Percentiles rank a stretch among this genome's conserved stretches.
Evolutionary conservation across 306 rosid species (phyloP).

Genomic region (Medicago truncatula): MtrunA17r5.0-ANR NC_053044.1:6266501-6267000

Average conservation of each 20-base stretch:
- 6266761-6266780: background rate
- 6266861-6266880: background rate
- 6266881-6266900: conserved; percentile 24
- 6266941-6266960: conserved; percentile 13
- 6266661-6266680: too few relatives aligned
- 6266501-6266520: conserved; percentile 8
- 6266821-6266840: background rate
- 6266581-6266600: conserved; percentile 4
- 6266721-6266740: background rate
- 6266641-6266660: background rate
- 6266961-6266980: conserved; percentile 27
- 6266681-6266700: too few relatives aligned
- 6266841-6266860: conserved; percentile 1
- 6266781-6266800: background rate
- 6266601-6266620: background rate
- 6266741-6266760: background rate
- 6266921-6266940: conserved; percentile 13
- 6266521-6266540: background rate
- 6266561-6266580: background rate
- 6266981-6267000: conserved; percentile 10
- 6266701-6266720: background rate
- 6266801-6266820: background rate
- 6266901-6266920: conserved; percentile 9
- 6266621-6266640: background rate
- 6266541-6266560: background rate